A percentile compares a stretch with the other conserved stretches of the same genome.
phyloP scores from a whole-genome alignment of 1,139 yeast genomes.

The Saccharomyces hybrid region DNA sequence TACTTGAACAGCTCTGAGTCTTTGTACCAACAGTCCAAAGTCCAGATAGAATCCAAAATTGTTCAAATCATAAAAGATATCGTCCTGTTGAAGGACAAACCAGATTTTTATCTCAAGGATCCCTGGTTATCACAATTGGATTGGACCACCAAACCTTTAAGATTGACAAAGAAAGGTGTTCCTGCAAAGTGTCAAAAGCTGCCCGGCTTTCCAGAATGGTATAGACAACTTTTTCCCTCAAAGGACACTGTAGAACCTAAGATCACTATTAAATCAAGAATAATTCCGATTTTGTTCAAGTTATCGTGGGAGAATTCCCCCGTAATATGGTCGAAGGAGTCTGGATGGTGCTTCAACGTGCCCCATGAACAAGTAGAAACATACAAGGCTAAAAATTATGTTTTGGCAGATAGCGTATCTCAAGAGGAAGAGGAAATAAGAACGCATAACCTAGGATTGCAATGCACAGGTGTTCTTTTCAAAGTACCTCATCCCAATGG shows the following conservation, averaged over 20 bases:
- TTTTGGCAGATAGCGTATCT: slow-evolving; percentile 21
- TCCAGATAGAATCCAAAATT: slow-evolving; percentile 51
- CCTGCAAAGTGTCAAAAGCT: slow-evolving; percentile 71
- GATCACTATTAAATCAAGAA: slow-evolving; percentile 63
- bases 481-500: slow-evolving; percentile 93
- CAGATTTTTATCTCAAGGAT: slow-evolving; percentile 38
- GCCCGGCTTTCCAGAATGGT: slow-evolving; percentile 96
- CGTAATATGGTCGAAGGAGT: slow-evolving; percentile 62
- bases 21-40: slow-evolving; percentile 52
- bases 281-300: slow-evolving; percentile 66
- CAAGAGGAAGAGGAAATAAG: slow-evolving; percentile 9
- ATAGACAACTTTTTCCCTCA: slow-evolving; percentile 57
- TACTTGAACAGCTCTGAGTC: slow-evolving; percentile 65
- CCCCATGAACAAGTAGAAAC: slow-evolving; percentile 33
- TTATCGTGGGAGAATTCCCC: slow-evolving; percentile 85
- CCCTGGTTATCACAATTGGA: slow-evolving; percentile 90
- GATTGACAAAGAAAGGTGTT: slow-evolving; percentile 62
- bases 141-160: slow-evolving; percentile 64
- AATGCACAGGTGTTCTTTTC: slow-evolving; percentile 33
- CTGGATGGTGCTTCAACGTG: slow-evolving; percentile 87
- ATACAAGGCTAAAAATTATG: slow-evolving; percentile 48
- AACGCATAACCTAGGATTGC: neutral
- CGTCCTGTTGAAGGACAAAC: slow-evolving; percentile 35
- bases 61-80: slow-evolving; percentile 54
- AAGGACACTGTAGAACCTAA: slow-evolving; percentile 39